phyloP scores from a whole-genome alignment of 2,329 filamentous ascomycete genomes.

The Dothideomycetes sp. region DNA sequence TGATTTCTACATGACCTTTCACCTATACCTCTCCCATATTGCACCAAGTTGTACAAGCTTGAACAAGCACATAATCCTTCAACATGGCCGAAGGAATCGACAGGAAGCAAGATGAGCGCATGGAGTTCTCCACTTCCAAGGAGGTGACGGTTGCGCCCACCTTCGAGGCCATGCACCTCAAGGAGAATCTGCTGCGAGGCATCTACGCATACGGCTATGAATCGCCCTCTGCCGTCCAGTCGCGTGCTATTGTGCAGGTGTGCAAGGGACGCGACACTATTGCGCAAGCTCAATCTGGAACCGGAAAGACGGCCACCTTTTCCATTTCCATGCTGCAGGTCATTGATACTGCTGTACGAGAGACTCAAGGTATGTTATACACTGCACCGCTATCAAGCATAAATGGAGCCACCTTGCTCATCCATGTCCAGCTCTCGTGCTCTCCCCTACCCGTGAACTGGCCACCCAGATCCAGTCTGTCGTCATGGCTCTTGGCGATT shows the following conservation, averaged over 20 bases:
- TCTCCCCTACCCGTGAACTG: constrained; percentile 91
- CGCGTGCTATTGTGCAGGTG: constrained; percentile 94
- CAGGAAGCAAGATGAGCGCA: constrained; percentile 85
- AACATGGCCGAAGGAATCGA: constrained; percentile 91
- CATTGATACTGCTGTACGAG: constrained; percentile 84
- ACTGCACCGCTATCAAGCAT: too few species aligned
- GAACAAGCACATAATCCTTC: constrained; percentile 10
- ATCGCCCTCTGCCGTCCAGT: constrained; percentile 94
- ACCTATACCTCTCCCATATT: too few species aligned
- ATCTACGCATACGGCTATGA: constrained; percentile 99
- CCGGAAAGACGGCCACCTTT: constrained; percentile 93
- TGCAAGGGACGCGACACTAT: constrained; percentile 99
- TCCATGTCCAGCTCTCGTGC: constrained; percentile 66
- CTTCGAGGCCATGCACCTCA: constrained; percentile 92
- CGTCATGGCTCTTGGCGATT: constrained; percentile 98
- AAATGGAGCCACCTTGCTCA: not conserved
- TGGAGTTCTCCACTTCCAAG: constrained; percentile 97
- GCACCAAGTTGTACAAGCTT: too few species aligned
- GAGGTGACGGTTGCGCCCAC: constrained; percentile 93
- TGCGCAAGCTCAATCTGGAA: constrained; percentile 93
- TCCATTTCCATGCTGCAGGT: constrained; percentile 94
- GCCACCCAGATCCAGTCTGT: constrained; percentile 98
- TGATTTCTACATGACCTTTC: too few species aligned
- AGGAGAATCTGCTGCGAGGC: constrained; percentile 91
- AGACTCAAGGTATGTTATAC: constrained; percentile 56